A percentile compares a stretch with the other conserved stretches of the same genome.
These are phyloP conservation scores for Gossypium lobatum DNA, from an alignment of 441 rosid species.

Conservation along the genomic window DNA sequence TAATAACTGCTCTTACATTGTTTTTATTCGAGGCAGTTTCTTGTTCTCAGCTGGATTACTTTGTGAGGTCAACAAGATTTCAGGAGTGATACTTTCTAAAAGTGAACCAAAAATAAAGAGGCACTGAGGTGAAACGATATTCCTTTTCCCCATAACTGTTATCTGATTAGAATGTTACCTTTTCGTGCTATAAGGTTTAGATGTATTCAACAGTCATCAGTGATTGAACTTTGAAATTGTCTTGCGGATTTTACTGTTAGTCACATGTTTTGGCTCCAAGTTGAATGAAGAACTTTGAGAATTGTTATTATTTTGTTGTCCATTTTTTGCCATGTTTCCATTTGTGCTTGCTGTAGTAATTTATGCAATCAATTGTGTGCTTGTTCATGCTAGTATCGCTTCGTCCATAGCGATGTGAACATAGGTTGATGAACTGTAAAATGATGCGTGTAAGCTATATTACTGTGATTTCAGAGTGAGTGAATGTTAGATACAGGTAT, in stretches of 20 bases:
- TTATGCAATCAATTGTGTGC: too few relatives aligned
- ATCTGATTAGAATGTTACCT: neutral
- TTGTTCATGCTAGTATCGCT: too few relatives aligned
- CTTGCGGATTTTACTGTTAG: neutral
- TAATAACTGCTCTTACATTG: neutral
- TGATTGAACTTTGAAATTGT: neutral
- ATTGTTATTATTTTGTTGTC: neutral
- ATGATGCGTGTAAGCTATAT: too few relatives aligned
- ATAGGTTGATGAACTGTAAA: too few relatives aligned
- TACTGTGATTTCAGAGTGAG: too few relatives aligned
- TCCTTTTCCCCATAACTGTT: neutral
- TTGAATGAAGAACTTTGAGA: neutral
- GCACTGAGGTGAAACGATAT: slow-evolving; percentile 25
- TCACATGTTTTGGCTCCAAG: neutral
- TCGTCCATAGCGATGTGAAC: too few relatives aligned
- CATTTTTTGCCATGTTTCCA: neutral
- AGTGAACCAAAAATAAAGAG: slow-evolving; percentile 56
- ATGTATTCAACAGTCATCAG: neutral
- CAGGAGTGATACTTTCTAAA: slow-evolving; percentile 38
- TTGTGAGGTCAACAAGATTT: slow-evolving; percentile 69
- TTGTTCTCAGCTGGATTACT: slow-evolving; percentile 69
- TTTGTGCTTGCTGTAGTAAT: neutral
- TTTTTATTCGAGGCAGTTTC: slow-evolving; percentile 43
- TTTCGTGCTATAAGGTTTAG: neutral
- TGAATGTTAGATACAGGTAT: too few relatives aligned